Evolutionary conservation across 805 yeast genomes (phyloP).

Genomic region (Kazachstania africana): DNA sequence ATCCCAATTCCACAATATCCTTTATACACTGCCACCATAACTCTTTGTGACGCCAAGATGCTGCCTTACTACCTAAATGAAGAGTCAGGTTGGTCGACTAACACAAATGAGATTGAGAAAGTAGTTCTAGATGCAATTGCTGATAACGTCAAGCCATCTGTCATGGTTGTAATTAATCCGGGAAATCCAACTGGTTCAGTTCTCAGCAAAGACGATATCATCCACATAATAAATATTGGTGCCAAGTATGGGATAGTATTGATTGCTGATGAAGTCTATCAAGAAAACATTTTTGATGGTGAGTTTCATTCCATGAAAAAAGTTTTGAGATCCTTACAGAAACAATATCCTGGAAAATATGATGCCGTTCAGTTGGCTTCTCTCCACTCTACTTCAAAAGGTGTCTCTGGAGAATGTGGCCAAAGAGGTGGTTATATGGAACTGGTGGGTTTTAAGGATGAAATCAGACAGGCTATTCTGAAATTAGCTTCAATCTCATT

Average conservation of each 20-base stretch:
- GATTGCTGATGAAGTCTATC: constrained; percentile 96
- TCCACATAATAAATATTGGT: constrained; percentile 61
- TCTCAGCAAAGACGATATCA: constrained; percentile 51
- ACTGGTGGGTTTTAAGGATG: constrained; percentile 62
- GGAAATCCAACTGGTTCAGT: constrained; percentile 97
- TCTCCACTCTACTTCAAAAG: constrained; percentile 93
- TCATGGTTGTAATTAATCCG: constrained; percentile 89
- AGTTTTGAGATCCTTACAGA: constrained; percentile 54
- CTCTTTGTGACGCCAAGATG: constrained; percentile 67
- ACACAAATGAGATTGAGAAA: constrained; percentile 48
- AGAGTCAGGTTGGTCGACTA: constrained; percentile 69
- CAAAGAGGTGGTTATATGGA: constrained; percentile 99
- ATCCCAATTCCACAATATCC: constrained; percentile 99
- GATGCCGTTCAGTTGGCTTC: constrained; percentile 79
- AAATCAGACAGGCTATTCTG: constrained; percentile 55
- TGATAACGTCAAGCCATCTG: constrained; percentile 53
- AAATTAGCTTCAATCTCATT: constrained; percentile 85
- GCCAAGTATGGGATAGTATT: constrained; percentile 76
- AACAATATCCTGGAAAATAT: constrained; percentile 41
- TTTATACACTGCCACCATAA: constrained; percentile 82
- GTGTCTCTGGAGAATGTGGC: constrained; percentile 97
- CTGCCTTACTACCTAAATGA: constrained; percentile 83
- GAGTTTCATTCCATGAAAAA: constrained; percentile 75
- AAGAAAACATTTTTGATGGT: constrained; percentile 73
- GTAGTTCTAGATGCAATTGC: constrained; percentile 37